phyloP scores from a whole-genome alignment of 306 rosid species.

The Begonia peltatifolia region DNA sequence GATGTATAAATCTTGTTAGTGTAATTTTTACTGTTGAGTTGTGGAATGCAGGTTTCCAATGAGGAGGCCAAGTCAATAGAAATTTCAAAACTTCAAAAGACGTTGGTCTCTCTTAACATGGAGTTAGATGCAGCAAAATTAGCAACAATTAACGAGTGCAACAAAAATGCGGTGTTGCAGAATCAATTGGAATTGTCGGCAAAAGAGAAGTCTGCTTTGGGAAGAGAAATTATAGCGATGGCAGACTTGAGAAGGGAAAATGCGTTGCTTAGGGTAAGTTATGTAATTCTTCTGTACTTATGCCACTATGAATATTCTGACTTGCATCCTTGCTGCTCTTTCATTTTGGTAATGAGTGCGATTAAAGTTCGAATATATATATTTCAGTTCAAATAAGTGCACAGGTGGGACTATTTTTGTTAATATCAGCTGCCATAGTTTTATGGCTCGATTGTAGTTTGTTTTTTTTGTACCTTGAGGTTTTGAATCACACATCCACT shows the following conservation, averaged over 20 bases:
- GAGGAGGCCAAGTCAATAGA: slow-evolving; percentile 73
- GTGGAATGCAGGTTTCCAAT: slow-evolving; percentile 61
- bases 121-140: slow-evolving; percentile 82
- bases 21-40: background rate
- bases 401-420: too few relatives aligned
- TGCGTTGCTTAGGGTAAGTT: slow-evolving; percentile 50
- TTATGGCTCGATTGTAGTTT: too few relatives aligned
- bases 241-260: slow-evolving; percentile 72
- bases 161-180: slow-evolving; percentile 80
- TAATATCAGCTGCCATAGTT: too few relatives aligned
- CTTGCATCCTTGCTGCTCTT: too few relatives aligned
- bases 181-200: slow-evolving; percentile 65
- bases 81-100: slow-evolving; percentile 59
- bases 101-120: slow-evolving; percentile 58
- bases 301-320: too few relatives aligned
- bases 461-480: too few relatives aligned
- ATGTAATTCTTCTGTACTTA: too few relatives aligned
- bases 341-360: too few relatives aligned
- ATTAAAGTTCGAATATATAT: too few relatives aligned
- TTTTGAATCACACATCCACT: too few relatives aligned
- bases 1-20: too few relatives aligned
- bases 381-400: too few relatives aligned
- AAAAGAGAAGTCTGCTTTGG: slow-evolving; percentile 66
- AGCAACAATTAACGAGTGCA: slow-evolving; percentile 82
- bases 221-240: slow-evolving; percentile 55